A percentile compares a stretch with the other conserved stretches of the same genome.
phyloP scores from a whole-genome alignment of 202 grass and related monocot species.

The Carex arenaria region DNA sequence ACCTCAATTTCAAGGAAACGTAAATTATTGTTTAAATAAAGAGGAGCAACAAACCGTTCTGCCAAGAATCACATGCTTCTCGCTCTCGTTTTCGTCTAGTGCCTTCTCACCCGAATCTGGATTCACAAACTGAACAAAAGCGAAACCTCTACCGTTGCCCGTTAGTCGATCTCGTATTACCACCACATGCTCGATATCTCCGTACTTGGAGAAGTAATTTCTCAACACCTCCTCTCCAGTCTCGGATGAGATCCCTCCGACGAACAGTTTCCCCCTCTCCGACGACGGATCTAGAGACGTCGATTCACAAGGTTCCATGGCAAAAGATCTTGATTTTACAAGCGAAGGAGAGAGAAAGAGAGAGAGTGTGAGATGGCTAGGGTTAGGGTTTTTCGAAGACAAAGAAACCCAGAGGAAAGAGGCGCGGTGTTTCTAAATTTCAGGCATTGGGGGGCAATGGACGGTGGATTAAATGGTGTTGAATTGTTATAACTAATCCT shows the following conservation, averaged over 20 bases:
- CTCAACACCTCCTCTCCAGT: conserved; percentile 51
- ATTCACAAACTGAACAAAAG: conserved; percentile 77
- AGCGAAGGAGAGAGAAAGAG: neutral
- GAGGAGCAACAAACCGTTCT: conserved; percentile 36
- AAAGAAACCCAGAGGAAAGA: conserved; percentile 27
- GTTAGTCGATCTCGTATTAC: conserved; percentile 69
- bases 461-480: neutral
- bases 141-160: conserved; percentile 67
- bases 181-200: conserved; percentile 52
- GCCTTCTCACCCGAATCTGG: conserved; percentile 44
- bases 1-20: neutral
- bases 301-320: neutral
- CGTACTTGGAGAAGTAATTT: conserved; percentile 52
- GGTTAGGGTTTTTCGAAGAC: conserved; percentile 25
- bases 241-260: conserved; percentile 61
- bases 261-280: conserved; percentile 66
- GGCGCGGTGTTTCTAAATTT: conserved; percentile 21
- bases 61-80: conserved; percentile 52
- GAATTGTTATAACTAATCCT: neutral
- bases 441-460: neutral
- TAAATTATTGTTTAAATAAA: neutral
- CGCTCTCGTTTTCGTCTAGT: conserved; percentile 50
- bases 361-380: neutral
- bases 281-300: neutral
- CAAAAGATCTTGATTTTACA: neutral